A percentile compares a stretch with the other conserved stretches of the same genome.
phyloP scores from a whole-genome alignment of 352 stramenopile genomes.

The Phytophthora sp. region DNA sequence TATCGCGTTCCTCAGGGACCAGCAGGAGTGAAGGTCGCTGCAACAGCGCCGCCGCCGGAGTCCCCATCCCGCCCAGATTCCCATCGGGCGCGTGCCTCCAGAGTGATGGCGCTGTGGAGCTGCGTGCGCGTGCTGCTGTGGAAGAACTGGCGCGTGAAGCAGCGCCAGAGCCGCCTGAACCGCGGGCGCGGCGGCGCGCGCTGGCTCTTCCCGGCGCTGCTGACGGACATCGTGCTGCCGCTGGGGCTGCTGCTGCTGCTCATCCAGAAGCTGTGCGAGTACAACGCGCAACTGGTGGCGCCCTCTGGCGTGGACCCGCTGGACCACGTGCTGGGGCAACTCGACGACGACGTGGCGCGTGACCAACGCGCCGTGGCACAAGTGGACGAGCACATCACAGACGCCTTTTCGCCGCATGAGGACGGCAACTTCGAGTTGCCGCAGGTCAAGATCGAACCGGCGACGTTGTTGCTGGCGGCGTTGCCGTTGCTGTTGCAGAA shows the following conservation, averaged over 20 bases:
- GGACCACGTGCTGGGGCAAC: not conserved
- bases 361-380: not conserved
- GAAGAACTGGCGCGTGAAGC: slow-evolving; percentile 87
- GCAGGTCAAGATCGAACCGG: slow-evolving; percentile 20
- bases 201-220: slow-evolving; percentile 72
- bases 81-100: not conserved
- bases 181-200: slow-evolving; percentile 33
- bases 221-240: slow-evolving; percentile 74
- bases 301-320: slow-evolving; percentile 9
- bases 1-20: no score
- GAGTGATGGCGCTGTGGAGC: slow-evolving; percentile 34
- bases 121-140: slow-evolving; percentile 68
- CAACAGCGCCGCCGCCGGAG: not conserved
- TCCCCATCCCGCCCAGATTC: slow-evolving; percentile 12
- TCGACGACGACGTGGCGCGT: not conserved
- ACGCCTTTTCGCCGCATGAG: not conserved
- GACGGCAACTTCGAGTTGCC: not conserved
- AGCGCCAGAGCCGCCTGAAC: slow-evolving; percentile 80
- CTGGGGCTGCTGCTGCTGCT: slow-evolving; percentile 63
- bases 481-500: slow-evolving; percentile 62
- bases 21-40: no score
- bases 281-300: slow-evolving; percentile 48
- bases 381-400: not conserved
- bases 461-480: slow-evolving; percentile 48
- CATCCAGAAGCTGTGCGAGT: slow-evolving; percentile 59